A percentile compares a stretch with the other conserved stretches of the same genome.
These are phyloP conservation scores for Ballota nigra DNA, from an alignment of 257 asterid genomes.

Conservation along the genomic window DNA sequence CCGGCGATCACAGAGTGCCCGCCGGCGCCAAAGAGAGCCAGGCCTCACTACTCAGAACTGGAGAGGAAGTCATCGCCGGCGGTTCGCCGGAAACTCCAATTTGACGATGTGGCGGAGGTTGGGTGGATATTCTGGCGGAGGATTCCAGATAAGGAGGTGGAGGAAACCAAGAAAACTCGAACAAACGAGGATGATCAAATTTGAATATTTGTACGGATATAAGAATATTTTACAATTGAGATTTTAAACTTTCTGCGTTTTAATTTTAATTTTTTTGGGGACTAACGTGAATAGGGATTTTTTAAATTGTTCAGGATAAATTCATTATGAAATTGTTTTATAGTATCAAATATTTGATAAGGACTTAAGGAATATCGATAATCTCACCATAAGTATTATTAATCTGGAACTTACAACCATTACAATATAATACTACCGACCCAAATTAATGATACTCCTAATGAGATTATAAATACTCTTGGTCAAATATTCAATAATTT, in stretches of 20 bases:
- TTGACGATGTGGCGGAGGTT: slow-evolving; percentile 30
- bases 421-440: too few relatives aligned
- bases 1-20: slow-evolving; percentile 52
- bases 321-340: too few relatives aligned
- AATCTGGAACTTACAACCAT: too few relatives aligned
- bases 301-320: too few relatives aligned
- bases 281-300: background rate
- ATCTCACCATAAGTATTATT: too few relatives aligned
- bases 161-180: slow-evolving; percentile 43
- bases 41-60: slow-evolving; percentile 11
- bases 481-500: too few relatives aligned
- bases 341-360: too few relatives aligned
- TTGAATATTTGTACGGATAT: background rate
- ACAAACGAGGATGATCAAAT: slow-evolving; percentile 10
- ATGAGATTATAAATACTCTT: too few relatives aligned
- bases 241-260: background rate
- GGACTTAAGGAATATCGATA: too few relatives aligned
- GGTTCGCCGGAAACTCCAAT: slow-evolving; percentile 22
- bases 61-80: slow-evolving; percentile 28
- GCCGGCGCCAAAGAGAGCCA: slow-evolving; percentile 51
- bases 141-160: slow-evolving; percentile 1
- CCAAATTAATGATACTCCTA: too few relatives aligned
- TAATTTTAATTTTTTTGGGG: background rate
- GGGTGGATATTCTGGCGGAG: slow-evolving; percentile 25
- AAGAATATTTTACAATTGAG: background rate